Base-by-base conservation (phyloP, 2,329 filamentous ascomycete species). In the Ascochyta viciae-villosae region DNA sequence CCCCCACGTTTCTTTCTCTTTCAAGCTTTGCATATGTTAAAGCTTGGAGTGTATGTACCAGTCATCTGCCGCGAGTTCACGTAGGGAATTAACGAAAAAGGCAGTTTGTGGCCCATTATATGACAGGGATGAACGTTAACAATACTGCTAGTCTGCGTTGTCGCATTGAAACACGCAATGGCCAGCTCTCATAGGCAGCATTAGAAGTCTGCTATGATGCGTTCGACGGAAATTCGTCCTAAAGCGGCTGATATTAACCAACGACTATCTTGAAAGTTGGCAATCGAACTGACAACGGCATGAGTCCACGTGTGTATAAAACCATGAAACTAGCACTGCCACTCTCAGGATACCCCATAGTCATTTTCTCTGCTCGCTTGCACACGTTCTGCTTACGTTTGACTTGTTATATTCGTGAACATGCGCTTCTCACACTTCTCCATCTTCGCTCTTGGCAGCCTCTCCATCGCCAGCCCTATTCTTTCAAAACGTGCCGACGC, bases 371-470 rank as follows among this genome's bases (percentile, higher is more conserved):
- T 12, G 12, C 12, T 31, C 4, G 2, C 29, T 31, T 12, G 12
- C 29, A 31, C 10, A 31, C 29, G 12, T 31, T 15, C 29, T 31
- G 13, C 13, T 12, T 10, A n/a, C 29, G 3, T 19, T 19, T 19
- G 19, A 19, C 19, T 19, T 19, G 19, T 19, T 19, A 19, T 19
- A 19, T 19, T 19, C 26, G 2, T 40, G 15, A 40, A 6, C 27
- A 64, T 64, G 61, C 61, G 61, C 24, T 61, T 64, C 57, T 61
- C 60, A 6, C 33, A 54, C 55, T 23, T 61, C 49, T 49, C 55
- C 29, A n/a, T 58, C 40, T 34, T 63, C 24, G 53, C 60, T 33
- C 56, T 66, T 6, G 50, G 47, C 33, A 54, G 57, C 43, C 40
- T 63, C n/a, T 60, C 63, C n/a, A 37, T 65, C n/a, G 61, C 57